Conservation (phyloP, 2,329 filamentous ascomycete species). For the Botrytis cinerea region DNA sequence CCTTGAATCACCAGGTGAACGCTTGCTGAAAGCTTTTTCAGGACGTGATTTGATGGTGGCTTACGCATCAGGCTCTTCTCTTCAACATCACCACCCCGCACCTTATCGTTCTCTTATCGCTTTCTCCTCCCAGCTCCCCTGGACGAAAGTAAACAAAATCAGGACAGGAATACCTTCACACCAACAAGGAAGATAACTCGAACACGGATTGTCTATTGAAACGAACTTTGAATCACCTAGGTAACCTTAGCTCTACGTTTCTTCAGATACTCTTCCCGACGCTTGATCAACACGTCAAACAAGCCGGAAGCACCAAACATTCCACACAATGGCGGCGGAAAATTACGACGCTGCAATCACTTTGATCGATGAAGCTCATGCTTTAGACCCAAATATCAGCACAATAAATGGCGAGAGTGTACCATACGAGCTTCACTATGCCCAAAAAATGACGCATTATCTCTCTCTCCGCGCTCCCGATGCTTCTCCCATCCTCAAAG, state of each 20-base stretch:
- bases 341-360: constrained; percentile 56
- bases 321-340: constrained; percentile 13
- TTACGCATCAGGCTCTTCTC: background rate
- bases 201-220: background rate
- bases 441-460: constrained; percentile 75
- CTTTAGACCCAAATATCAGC: constrained; percentile 63
- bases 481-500: constrained; percentile 66
- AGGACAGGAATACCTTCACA: background rate
- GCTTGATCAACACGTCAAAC: background rate
- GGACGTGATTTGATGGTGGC: no score
- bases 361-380: constrained; percentile 73
- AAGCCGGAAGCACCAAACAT: background rate
- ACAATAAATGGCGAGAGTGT: constrained; percentile 47
- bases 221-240: no score
- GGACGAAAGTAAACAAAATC: background rate
- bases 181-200: background rate
- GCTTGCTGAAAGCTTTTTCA: no score
- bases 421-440: constrained; percentile 83
- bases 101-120: constrained; percentile 8
- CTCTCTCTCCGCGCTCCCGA: constrained; percentile 60
- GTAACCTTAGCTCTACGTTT: background rate
- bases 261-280: background rate
- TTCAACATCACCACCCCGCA: background rate
- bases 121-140: background rate
- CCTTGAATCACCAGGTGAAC: no score